Evolutionary conservation across 2,329 filamentous ascomycete species (phyloP), one percentile per base, ranked within the genome.

Genomic region (Alternaria consortialis): DNA sequence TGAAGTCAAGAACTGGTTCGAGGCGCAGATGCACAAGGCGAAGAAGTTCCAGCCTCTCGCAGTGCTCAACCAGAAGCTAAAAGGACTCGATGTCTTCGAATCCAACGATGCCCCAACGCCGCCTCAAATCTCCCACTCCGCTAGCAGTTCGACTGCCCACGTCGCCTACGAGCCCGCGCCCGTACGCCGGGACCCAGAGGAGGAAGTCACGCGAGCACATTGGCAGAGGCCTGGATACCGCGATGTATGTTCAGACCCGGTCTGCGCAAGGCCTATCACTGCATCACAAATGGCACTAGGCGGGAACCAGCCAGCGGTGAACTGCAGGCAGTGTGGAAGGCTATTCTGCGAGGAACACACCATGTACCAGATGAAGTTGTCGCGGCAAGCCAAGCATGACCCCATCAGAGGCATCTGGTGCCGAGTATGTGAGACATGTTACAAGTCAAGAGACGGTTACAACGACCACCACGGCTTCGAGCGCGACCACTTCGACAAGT

Each of bases 291-390:
- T 91, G 77, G 86, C 89, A 27, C 82, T 99, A 5, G 93, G 93
- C 0, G 86, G 90, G 3, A 85, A 91, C 7, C 94, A 91, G 71
- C 93, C 93, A 17, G 93, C 86, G 72, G 89, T 99, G 71, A 97
- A 99, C 77, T 99, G 95, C 79, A 87, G 95, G 65, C 93, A 94
- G 65, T 99, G 95, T 73, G 95, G 95, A 7, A 90, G 90, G 70
- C 82, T 99, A 40, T 99, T 98, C 76, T 99, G 95, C 79, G 95
- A 98, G 74, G 92, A 94, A 70, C 95, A 99, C 77, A 98, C 95
- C 53, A 97, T 99, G 94, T 99, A 98, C 75, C 94, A 99, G 82
- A 98, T 98, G 91, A 97, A 96, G 83, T 84, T 99, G 11, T 97
- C 94, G 8, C 86, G 94, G 56, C 91, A 93, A 31, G 95, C 95